phyloP scores from a whole-genome alignment of 768 basidiomycete genomes.

The Mycena metata region DNA sequence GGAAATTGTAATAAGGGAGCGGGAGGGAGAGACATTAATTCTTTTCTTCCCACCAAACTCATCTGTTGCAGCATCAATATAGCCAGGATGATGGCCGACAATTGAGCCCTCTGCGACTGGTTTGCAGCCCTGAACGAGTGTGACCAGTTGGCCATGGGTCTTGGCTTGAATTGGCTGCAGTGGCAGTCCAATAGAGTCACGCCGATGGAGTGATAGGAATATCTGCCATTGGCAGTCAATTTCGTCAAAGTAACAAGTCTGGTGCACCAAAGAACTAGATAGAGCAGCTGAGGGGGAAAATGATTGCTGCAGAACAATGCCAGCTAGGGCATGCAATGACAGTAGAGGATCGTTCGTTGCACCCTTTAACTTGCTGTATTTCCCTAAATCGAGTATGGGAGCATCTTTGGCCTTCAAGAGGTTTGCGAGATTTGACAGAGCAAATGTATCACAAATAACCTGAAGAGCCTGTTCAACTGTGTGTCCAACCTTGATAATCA shows the following conservation, averaged over 20 bases:
- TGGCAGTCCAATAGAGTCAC: constrained; percentile 1
- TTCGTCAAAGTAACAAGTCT: not conserved
- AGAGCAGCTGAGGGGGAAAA: not conserved
- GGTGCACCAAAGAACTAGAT: too few relatives aligned
- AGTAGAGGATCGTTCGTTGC: not conserved
- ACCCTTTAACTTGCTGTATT: too few relatives aligned
- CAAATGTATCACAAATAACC: constrained; percentile 4
- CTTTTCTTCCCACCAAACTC: not conserved
- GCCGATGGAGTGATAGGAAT: not conserved
- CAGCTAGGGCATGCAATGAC: constrained; percentile 7
- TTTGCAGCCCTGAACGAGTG: constrained; percentile 1
- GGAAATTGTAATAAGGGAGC: not conserved
- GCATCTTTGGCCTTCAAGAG: not conserved
- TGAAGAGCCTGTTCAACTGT: not conserved
- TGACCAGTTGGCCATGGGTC: constrained; percentile 3
- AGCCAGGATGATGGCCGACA: not conserved
- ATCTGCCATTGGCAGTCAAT: constrained; percentile 22
- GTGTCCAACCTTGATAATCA: constrained; percentile 19
- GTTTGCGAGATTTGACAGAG: not conserved
- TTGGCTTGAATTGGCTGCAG: not conserved
- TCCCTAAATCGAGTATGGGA: constrained; percentile 11
- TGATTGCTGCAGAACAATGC: not conserved
- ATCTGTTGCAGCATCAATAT: constrained; percentile 3
- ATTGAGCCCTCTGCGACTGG: constrained; percentile 11
- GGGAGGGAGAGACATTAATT: not conserved